phyloP scores from a whole-genome alignment of 2,329 filamentous ascomycete species.

The Cryphonectria japonica region DNA sequence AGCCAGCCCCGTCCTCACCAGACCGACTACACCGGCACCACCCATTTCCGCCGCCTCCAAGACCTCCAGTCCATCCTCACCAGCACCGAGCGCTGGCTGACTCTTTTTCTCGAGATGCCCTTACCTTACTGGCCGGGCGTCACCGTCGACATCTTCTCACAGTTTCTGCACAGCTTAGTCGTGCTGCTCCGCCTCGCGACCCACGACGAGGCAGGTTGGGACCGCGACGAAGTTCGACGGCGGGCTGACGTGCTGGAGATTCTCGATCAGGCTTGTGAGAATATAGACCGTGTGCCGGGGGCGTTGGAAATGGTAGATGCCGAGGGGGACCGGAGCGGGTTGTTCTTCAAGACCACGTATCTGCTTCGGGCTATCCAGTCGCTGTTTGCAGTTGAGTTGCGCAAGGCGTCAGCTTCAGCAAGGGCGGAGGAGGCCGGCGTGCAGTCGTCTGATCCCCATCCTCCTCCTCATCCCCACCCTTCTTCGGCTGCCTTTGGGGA shows the following conservation, averaged over 20 bases:
- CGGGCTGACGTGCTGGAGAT: constrained; percentile 33
- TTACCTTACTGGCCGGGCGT: constrained; percentile 31
- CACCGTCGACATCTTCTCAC: constrained; percentile 33
- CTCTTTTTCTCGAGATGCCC: constrained; percentile 29
- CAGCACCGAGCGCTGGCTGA: constrained; percentile 32
- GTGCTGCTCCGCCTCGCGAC: constrained; percentile 34
- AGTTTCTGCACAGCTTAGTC: constrained; percentile 34
- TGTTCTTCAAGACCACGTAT: constrained; percentile 33
- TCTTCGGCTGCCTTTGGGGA: background rate
- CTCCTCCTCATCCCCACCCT: background rate
- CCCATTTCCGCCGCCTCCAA: constrained; percentile 30
- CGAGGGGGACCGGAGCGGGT: constrained; percentile 29
- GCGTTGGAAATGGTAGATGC: constrained; percentile 31
- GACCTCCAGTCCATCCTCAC: constrained; percentile 32
- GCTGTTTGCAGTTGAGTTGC: constrained; percentile 32
- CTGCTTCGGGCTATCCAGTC: constrained; percentile 32
- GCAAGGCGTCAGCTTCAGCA: background rate
- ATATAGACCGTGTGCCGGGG: constrained; percentile 25
- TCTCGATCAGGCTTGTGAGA: constrained; percentile 30
- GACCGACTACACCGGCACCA: constrained; percentile 16
- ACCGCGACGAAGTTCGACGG: constrained; percentile 31
- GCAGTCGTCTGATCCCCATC: background rate
- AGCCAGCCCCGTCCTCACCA: constrained; percentile 9
- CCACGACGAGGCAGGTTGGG: constrained; percentile 34
- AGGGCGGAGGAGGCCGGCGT: background rate